phyloP scores from a whole-genome alignment of 306 rosid species.

The Sesbania bispinosa region DNA sequence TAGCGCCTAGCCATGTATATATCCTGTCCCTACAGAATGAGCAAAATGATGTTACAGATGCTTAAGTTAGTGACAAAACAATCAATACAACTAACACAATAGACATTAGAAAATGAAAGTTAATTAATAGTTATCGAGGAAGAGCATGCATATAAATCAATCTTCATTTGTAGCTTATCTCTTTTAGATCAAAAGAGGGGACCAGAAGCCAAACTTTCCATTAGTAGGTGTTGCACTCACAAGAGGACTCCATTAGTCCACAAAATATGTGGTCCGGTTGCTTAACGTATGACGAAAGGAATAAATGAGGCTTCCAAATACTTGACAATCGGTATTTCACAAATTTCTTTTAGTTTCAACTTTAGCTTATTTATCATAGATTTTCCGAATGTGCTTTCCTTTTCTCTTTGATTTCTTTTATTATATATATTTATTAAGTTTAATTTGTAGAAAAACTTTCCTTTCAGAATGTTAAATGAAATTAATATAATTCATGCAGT shows the following conservation, averaged over 20 bases:
- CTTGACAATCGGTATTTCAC: slow-evolving; percentile 16
- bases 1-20: not conserved
- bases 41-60: slow-evolving; percentile 20
- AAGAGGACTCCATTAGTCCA: not conserved
- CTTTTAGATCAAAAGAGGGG: slow-evolving; percentile 27
- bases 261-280: slow-evolving; percentile 32
- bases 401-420: not conserved
- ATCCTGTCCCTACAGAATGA: slow-evolving; percentile 7
- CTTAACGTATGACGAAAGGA: slow-evolving; percentile 23
- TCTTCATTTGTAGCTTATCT: slow-evolving; percentile 19
- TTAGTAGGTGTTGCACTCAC: slow-evolving; percentile 27
- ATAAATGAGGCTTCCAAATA: slow-evolving; percentile 22
- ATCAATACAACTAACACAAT: not conserved
- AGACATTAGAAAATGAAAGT: slow-evolving; percentile 15
- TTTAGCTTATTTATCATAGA: not conserved
- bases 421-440: too few relatives aligned
- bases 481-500: not conserved
- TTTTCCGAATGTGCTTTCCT: not conserved
- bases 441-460: not conserved
- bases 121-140: slow-evolving; percentile 6
- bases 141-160: slow-evolving; percentile 13
- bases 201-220: slow-evolving; percentile 34
- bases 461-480: not conserved
- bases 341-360: not conserved
- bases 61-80: not conserved